Evolutionary conservation across 1,284 basidiomycete species (phyloP).

Genomic region (Rhodotorula glutinis): DNA sequence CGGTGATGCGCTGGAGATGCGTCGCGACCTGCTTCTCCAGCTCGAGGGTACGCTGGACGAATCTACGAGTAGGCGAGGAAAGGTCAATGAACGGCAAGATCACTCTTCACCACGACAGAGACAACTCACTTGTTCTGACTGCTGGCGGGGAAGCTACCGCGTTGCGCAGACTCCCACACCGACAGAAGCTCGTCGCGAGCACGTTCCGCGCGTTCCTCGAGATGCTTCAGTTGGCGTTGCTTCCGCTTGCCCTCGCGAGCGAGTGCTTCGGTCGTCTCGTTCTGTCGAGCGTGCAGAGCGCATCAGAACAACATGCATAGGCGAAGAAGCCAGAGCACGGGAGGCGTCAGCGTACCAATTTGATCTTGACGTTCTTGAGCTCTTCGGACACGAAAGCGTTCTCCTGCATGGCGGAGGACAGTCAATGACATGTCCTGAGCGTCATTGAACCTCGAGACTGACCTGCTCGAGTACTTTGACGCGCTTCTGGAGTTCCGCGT

Average conservation of each 20-base stretch:
- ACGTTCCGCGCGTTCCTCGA: slow-evolving; percentile 6
- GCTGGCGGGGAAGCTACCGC: not conserved
- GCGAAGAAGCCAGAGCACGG: not conserved
- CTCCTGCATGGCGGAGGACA: too few relatives aligned
- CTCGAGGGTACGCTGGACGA: not conserved
- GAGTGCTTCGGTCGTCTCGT: not conserved
- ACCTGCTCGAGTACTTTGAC: slow-evolving; percentile 2
- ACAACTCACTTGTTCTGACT: slow-evolving; percentile 3
- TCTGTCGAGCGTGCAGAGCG: not conserved
- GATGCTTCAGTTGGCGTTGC: slow-evolving; percentile 2
- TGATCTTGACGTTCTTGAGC: not conserved
- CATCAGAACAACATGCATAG: too few relatives aligned
- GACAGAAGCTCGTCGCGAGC: slow-evolving; percentile 7
- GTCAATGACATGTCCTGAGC: too few relatives aligned
- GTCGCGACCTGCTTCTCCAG: not conserved
- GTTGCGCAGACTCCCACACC: slow-evolving; percentile 4
- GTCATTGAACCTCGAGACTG: too few relatives aligned
- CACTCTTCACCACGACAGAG: too few relatives aligned
- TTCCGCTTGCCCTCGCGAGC: not conserved
- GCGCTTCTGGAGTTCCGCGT: not conserved
- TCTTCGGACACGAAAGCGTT: too few relatives aligned
- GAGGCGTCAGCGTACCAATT: not conserved
- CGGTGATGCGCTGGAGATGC: not conserved
- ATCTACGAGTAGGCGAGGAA: not conserved
- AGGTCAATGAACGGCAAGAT: too few relatives aligned